These are phyloP conservation scores for Hymenoscyphus albidus DNA, from an alignment of 2,329 filamentous ascomycete genomes.

Conservation along the genomic window DNA sequence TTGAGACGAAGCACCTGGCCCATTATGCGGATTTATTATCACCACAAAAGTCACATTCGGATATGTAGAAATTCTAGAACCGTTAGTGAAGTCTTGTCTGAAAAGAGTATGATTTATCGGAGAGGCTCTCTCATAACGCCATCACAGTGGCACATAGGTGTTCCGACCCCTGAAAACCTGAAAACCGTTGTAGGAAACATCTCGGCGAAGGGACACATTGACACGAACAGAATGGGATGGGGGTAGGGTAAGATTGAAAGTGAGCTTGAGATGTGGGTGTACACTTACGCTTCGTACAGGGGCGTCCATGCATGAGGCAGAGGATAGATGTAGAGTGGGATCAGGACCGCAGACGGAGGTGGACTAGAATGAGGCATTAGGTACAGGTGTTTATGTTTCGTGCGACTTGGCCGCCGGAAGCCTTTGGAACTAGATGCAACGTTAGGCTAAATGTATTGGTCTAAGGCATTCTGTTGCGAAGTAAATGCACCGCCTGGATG, in stretches of 20 bases:
- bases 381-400: neutral
- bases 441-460: neutral
- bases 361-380: neutral
- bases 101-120: neutral
- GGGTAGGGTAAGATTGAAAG: too few relatives aligned
- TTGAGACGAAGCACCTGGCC: conserved; percentile 33
- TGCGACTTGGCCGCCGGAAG: neutral
- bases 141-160: neutral
- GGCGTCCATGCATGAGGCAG: conserved; percentile 23
- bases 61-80: conserved; percentile 18
- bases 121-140: neutral
- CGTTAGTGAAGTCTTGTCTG: neutral
- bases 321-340: conserved; percentile 31
- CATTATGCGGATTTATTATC: conserved; percentile 29
- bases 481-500: neutral
- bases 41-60: conserved; percentile 27
- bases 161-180: neutral
- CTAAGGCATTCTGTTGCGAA: neutral
- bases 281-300: conserved; percentile 20
- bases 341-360: conserved; percentile 16
- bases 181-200: too few relatives aligned
- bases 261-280: neutral
- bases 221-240: neutral
- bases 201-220: neutral
- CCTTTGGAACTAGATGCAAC: neutral